Conservation (phyloP, 2,329 filamentous ascomycete species). For the Phialophora chinensis region DNA sequence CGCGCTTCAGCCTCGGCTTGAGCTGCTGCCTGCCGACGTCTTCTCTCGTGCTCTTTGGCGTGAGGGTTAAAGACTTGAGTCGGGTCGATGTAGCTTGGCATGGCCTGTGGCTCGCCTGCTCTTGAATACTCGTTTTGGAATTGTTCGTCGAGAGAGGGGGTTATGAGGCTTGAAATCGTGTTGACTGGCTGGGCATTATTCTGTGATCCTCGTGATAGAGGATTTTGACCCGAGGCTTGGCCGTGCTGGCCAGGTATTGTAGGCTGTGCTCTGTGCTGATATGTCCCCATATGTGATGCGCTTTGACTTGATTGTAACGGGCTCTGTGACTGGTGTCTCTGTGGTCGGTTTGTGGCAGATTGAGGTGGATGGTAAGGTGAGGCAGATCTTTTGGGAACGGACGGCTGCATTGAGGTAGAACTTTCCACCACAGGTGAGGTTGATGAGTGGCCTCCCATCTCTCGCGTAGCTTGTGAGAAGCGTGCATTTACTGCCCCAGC, state of each 20-base stretch:
- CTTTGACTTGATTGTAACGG: slow-evolving; percentile 8
- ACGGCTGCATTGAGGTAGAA: not conserved
- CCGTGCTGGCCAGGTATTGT: slow-evolving; percentile 9
- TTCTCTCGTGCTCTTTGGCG: slow-evolving; percentile 55
- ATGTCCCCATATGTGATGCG: not conserved
- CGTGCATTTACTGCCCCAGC: slow-evolving; percentile 32
- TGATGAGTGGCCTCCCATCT: slow-evolving; percentile 14
- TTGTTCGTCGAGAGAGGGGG: slow-evolving; percentile 21
- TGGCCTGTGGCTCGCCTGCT: slow-evolving; percentile 35
- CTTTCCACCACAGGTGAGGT: slow-evolving; percentile 24
- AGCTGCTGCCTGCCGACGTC: slow-evolving; percentile 44
- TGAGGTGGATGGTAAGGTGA: slow-evolving; percentile 30
- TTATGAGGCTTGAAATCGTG: slow-evolving; percentile 37
- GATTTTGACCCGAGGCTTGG: slow-evolving; percentile 12
- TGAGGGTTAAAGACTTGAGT: slow-evolving; percentile 61
- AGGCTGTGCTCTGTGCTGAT: slow-evolving; percentile 11
- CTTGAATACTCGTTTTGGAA: slow-evolving; percentile 16
- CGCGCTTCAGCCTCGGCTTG: slow-evolving; percentile 45
- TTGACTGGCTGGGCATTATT: slow-evolving; percentile 19
- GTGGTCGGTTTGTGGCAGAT: slow-evolving; percentile 4
- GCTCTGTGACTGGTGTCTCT: slow-evolving; percentile 14
- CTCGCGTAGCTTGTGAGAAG: slow-evolving; percentile 23
- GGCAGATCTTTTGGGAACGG: slow-evolving; percentile 18
- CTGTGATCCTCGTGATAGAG: not conserved
- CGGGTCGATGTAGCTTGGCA: slow-evolving; percentile 58